These are phyloP conservation scores for Trametes elegans DNA, from an alignment of 768 basidiomycete species.

Conservation along the genomic window DNA sequence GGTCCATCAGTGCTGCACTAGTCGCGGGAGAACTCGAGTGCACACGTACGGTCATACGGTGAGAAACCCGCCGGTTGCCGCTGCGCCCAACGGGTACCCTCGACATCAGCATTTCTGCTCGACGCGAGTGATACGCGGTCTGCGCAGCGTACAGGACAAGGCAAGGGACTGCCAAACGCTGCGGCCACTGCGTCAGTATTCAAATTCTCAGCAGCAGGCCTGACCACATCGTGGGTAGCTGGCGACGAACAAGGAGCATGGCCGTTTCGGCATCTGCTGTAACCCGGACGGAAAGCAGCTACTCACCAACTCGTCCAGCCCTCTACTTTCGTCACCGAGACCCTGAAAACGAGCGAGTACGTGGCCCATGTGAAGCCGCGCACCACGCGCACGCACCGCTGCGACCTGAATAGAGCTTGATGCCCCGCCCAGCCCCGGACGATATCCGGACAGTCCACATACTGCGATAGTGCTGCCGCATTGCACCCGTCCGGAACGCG, in stretches of 20 bases:
- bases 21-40: conserved; percentile 18
- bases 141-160: background rate
- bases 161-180: too few species aligned
- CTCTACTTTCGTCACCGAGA: conserved; percentile 1
- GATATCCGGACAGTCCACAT: background rate
- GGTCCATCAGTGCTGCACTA: background rate
- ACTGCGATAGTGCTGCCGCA: background rate
- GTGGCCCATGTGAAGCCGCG: background rate
- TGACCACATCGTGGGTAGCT: background rate
- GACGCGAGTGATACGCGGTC: background rate
- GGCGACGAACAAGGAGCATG: background rate
- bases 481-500: background rate
- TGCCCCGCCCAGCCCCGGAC: background rate
- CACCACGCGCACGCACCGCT: background rate
- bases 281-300: background rate
- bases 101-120: background rate
- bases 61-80: background rate
- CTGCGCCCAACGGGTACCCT: background rate
- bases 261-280: too few species aligned
- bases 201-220: background rate
- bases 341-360: background rate
- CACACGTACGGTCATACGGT: background rate
- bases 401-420: background rate
- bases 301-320: background rate
- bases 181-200: background rate